These are phyloP conservation scores for Cryptococcus floricola DNA, from an alignment of 1,284 basidiomycete species.

Conservation along the genomic window DNA sequence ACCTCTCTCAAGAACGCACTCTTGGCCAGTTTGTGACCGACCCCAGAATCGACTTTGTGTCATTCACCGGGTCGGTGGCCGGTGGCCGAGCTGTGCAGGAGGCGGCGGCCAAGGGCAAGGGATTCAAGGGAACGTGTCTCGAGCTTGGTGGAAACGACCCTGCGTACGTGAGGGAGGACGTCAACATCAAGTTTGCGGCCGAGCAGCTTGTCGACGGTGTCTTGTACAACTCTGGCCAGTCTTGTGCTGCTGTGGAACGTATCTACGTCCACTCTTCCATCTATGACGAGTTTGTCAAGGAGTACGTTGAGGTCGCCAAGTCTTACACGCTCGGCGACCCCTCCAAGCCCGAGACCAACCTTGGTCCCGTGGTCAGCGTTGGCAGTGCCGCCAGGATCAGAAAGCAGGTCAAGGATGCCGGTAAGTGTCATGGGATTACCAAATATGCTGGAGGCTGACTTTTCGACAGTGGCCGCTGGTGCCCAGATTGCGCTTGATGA, in stretches of 20 bases:
- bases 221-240: constrained; percentile 95
- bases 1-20: constrained; percentile 67
- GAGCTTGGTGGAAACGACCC: constrained; percentile 78
- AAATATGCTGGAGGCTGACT: neutral
- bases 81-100: constrained; percentile 49
- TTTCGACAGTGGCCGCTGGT: constrained; percentile 63
- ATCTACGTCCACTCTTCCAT: constrained; percentile 87
- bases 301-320: constrained; percentile 70
- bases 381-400: constrained; percentile 77
- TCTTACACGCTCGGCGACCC: constrained; percentile 85
- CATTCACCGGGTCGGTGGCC: constrained; percentile 80
- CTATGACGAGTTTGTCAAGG: constrained; percentile 74
- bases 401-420: constrained; percentile 78
- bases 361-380: constrained; percentile 87
- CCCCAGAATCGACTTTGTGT: constrained; percentile 69
- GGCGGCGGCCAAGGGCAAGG: constrained; percentile 50
- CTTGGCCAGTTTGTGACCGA: constrained; percentile 62
- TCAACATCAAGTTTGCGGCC: constrained; percentile 75
- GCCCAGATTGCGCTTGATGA: constrained; percentile 73
- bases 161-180: constrained; percentile 85
- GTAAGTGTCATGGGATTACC: constrained; percentile 49
- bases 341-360: constrained; percentile 63
- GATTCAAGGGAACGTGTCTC: constrained; percentile 65
- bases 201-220: constrained; percentile 89
- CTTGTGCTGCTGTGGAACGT: constrained; percentile 61